Evolutionary conservation across 345 rosid genomes (phyloP).

Genomic region (Syzygium jambos): DNA sequence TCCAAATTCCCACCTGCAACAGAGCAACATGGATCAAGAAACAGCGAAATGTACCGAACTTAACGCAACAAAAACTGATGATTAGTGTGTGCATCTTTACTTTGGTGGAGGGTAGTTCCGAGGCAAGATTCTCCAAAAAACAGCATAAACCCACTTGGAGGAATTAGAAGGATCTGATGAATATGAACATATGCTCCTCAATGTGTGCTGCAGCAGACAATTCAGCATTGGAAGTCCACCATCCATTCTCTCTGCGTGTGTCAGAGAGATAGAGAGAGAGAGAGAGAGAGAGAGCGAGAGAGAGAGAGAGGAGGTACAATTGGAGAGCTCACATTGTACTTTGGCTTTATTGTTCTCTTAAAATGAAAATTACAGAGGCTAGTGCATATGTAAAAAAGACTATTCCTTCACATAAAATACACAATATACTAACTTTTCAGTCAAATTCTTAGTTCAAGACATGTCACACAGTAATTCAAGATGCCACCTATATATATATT

Average conservation of each 20-base stretch:
- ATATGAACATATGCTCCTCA: constrained; percentile 37
- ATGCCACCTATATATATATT: neutral
- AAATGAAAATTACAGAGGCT: neutral
- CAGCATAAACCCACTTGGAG: constrained; percentile 71
- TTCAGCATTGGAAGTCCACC: constrained; percentile 56
- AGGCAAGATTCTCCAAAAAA: constrained; percentile 76
- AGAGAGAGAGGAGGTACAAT: neutral
- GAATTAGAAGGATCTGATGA: constrained; percentile 35
- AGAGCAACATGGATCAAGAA: neutral
- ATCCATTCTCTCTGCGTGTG: constrained; percentile 24
- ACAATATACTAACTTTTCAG: neutral
- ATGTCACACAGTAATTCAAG: neutral
- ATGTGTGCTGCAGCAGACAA: constrained; percentile 56
- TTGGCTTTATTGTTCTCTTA: neutral
- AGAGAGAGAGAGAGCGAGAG: neutral
- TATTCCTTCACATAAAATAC: neutral
- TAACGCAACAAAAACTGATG: neutral
- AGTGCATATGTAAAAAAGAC: neutral
- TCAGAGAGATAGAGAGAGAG: neutral
- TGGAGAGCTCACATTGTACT: neutral
- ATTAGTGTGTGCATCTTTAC: constrained; percentile 13
- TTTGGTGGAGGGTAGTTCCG: constrained; percentile 75
- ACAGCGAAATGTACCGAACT: neutral
- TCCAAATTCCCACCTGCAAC: constrained; percentile 70
- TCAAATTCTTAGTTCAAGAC: neutral